A percentile compares a stretch with the other conserved stretches of the same genome.
Evolutionary conservation across 768 basidiomycete species (phyloP).

Genomic region (Crassisporium funariophilum): DNA sequence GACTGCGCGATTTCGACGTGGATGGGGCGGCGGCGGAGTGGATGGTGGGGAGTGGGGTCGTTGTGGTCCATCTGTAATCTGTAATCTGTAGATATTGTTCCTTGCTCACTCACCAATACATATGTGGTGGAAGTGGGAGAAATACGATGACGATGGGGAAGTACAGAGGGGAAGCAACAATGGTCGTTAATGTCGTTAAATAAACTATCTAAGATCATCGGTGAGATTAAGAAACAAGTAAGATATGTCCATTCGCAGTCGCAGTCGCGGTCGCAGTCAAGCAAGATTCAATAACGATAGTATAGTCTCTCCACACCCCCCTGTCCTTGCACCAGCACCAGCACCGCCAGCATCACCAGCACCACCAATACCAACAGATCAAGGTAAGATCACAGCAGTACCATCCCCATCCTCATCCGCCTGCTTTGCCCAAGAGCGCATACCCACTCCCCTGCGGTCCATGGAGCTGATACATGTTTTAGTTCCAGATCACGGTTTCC

Average conservation of each 20-base stretch:
- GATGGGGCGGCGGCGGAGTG: constrained; percentile 69
- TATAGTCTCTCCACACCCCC: neutral
- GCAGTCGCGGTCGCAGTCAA: neutral
- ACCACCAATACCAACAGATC: constrained; percentile 1
- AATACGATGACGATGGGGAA: neutral
- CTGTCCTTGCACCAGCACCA: neutral
- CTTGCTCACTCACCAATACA: neutral
- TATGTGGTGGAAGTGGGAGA: neutral
- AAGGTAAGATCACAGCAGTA: too few species aligned
- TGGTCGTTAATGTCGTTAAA: neutral
- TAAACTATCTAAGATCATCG: neutral
- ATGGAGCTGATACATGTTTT: constrained; percentile 48
- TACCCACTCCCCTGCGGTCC: constrained; percentile 78
- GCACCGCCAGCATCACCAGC: neutral
- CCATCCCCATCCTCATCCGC: too few species aligned
- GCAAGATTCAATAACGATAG: neutral
- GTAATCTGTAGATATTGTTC: neutral
- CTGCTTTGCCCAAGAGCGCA: constrained; percentile 50
- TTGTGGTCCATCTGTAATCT: constrained; percentile 46
- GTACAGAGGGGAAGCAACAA: neutral
- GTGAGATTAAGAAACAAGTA: too few species aligned
- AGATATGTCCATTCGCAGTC: constrained; percentile 2
- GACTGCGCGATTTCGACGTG: constrained; percentile 59
- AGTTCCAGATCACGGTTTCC: too few species aligned
- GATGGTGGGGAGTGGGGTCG: constrained; percentile 52